These are phyloP conservation scores for Curvularia hawaiiensis DNA, from an alignment of 2,329 filamentous ascomycete species.

Conservation along the genomic window DNA sequence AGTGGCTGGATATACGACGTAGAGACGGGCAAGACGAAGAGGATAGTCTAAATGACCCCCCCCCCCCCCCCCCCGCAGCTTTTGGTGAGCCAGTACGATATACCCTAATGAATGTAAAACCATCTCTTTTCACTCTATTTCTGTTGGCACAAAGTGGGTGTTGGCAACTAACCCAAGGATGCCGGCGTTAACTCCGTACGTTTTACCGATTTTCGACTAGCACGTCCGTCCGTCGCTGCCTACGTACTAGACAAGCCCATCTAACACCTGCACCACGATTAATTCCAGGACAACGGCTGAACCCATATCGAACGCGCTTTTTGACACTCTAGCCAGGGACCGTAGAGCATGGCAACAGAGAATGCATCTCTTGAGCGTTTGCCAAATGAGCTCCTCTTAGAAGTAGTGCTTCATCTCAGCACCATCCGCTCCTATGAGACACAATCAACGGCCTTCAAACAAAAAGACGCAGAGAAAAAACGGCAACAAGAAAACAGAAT, in stretches of 20 bases:
- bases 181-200: neutral
- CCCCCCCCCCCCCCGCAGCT: neutral
- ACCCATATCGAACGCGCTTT: neutral
- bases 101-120: slow-evolving; percentile 13
- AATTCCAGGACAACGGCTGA: neutral
- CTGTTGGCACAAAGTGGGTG: neutral
- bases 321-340: no score
- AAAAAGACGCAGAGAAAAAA: slow-evolving; percentile 20
- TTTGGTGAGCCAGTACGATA: slow-evolving; percentile 6
- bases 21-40: slow-evolving; percentile 68
- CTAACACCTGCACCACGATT: neutral
- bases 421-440: slow-evolving; percentile 29
- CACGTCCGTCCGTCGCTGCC: neutral
- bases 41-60: slow-evolving; percentile 45
- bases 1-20: slow-evolving; percentile 82
- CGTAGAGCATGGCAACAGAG: neutral
- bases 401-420: slow-evolving; percentile 21
- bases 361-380: slow-evolving; percentile 13
- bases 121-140: neutral
- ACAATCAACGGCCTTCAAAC: slow-evolving; percentile 27
- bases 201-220: slow-evolving; percentile 6
- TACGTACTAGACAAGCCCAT: neutral
- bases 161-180: neutral
- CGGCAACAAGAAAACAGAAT: slow-evolving; percentile 33
- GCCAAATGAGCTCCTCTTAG: slow-evolving; percentile 33